phyloP scores from a whole-genome alignment of 169 alveolate genomes.

The Eimeria tenella region DNA sequence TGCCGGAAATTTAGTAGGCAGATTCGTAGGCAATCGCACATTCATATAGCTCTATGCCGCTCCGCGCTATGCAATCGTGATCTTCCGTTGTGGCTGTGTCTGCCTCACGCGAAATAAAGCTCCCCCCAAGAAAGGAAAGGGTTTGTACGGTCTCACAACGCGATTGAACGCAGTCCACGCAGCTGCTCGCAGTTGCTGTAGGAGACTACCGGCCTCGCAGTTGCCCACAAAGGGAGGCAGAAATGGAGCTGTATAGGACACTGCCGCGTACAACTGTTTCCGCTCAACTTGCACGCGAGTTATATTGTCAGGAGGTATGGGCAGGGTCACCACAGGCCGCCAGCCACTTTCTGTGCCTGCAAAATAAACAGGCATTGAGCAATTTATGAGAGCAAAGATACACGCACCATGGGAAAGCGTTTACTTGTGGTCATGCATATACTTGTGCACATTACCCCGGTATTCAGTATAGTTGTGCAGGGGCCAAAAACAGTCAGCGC shows the following conservation, averaged over 20 bases:
- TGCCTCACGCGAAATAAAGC: slow-evolving; percentile 8
- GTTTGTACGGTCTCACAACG: slow-evolving; percentile 1
- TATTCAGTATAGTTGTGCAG: no score
- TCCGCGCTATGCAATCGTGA: no score
- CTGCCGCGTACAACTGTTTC: slow-evolving; percentile 38
- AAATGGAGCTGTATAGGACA: slow-evolving; percentile 18
- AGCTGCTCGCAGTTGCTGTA: slow-evolving; percentile 26
- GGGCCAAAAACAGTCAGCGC: no score
- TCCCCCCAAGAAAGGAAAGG: slow-evolving; percentile 29
- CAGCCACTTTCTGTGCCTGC: not conserved
- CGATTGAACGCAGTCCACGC: slow-evolving; percentile 28
- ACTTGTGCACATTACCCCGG: no score
- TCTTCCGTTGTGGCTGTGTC: not conserved
- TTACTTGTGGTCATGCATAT: no score
- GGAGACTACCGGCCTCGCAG: not conserved
- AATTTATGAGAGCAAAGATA: no score
- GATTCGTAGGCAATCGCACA: no score
- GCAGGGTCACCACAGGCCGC: not conserved
- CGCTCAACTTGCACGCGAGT: slow-evolving; percentile 3
- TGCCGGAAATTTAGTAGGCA: no score
- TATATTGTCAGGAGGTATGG: slow-evolving; percentile 14
- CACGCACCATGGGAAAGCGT: no score
- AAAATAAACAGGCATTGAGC: no score
- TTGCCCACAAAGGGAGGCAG: slow-evolving; percentile 15
- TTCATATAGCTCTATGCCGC: no score